These are phyloP conservation scores for Backusella psychrophila DNA, from an alignment of 192 early-diverging fungal genomes.

Conservation along the genomic window DNA sequence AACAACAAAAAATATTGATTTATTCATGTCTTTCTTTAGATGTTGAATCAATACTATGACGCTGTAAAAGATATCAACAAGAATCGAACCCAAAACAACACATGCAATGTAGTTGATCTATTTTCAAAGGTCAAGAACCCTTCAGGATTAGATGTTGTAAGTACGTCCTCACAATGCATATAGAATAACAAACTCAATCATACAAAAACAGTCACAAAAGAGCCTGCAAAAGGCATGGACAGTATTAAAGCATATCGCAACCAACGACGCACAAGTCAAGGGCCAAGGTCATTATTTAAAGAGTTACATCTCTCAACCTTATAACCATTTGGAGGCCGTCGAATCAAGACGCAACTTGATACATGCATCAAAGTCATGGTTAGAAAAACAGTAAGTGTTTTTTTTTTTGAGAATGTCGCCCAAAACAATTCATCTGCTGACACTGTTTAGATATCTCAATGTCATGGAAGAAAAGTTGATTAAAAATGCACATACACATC, in stretches of 20 bases:
- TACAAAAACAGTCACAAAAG: not conserved
- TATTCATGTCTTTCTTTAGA: not conserved
- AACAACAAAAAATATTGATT: not conserved
- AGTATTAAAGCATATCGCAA: not conserved
- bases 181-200: not conserved
- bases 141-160: not conserved
- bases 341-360: constrained; percentile 1
- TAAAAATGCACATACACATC: constrained; percentile 61
- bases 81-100: not conserved
- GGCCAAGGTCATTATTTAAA: not conserved
- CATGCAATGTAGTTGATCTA: not conserved
- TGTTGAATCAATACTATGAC: not conserved
- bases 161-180: not conserved
- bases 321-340: not conserved
- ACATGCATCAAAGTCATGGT: constrained; percentile 44
- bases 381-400: constrained; percentile 52
- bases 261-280: not conserved
- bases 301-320: not conserved
- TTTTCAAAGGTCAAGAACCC: not conserved
- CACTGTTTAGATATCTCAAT: constrained; percentile 28
- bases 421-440: no score
- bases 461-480: constrained; percentile 51
- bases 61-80: not conserved
- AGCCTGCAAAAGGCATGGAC: not conserved
- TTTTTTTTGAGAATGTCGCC: not conserved